A percentile compares a stretch with the other conserved stretches of the same genome.
Evolutionary conservation across 2,329 filamentous ascomycete species (phyloP).

Genomic region (Botrytis deweyae): DNA sequence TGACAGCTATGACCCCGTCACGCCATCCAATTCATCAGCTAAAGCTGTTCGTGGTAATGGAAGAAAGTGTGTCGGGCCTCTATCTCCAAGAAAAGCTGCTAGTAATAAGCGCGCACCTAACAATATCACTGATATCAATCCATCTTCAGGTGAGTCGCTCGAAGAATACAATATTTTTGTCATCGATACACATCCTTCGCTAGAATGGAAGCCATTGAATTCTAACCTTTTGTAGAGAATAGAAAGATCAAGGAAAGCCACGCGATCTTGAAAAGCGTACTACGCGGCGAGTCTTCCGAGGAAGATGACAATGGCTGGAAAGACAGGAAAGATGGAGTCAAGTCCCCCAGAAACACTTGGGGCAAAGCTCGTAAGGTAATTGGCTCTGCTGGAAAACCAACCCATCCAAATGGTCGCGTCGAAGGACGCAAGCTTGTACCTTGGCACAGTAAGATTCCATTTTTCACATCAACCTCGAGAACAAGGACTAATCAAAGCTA

Average conservation of each 20-base stretch:
- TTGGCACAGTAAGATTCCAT: constrained; percentile 45
- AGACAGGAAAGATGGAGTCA: neutral
- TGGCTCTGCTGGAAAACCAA: neutral
- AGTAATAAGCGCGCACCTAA: neutral
- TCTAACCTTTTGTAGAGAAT: neutral
- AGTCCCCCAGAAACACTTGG: neutral
- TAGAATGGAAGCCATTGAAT: neutral
- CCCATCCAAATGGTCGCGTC: constrained; percentile 38
- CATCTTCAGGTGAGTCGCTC: neutral
- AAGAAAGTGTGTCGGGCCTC: neutral
- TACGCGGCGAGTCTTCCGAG: neutral
- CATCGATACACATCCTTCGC: neutral
- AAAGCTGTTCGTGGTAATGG: neutral
- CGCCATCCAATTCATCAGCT: neutral
- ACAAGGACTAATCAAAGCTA: neutral
- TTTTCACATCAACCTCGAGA: neutral
- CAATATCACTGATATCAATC: neutral
- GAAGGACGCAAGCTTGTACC: constrained; percentile 44
- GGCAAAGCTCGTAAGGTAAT: neutral
- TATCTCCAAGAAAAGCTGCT: neutral
- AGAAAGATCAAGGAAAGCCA: neutral
- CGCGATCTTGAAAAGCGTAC: neutral
- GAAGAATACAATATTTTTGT: neutral
- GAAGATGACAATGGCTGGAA: neutral
- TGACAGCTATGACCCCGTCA: neutral